Evolutionary conservation across 208 protist genomes (phyloP).

Genomic region (Trypanosoma avium): DNA sequence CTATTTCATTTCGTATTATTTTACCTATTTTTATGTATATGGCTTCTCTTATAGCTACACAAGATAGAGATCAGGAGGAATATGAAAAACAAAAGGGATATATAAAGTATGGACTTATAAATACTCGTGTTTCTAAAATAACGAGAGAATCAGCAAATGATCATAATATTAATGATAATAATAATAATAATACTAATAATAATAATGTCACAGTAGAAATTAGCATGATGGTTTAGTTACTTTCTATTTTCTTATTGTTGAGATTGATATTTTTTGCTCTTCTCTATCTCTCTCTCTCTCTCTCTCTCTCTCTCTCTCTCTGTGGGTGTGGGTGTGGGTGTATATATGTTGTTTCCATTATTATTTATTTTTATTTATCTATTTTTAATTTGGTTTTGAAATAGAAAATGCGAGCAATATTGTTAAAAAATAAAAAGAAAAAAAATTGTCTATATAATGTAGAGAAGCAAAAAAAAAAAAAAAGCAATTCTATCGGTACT

Average conservation of each 20-base stretch:
- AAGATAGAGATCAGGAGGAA: constrained; percentile 51
- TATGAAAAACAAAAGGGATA: constrained; percentile 36
- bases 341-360: constrained; percentile 14
- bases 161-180: background rate
- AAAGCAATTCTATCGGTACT: no score
- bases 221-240: background rate
- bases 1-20: constrained; percentile 16
- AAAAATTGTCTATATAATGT: no score
- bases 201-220: background rate
- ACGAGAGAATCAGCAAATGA: no score
- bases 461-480: no score
- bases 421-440: no score
- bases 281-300: no score
- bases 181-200: background rate
- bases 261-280: background rate
- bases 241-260: background rate
- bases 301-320: no score
- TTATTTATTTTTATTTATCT: constrained; percentile 17
- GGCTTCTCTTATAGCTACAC: constrained; percentile 45
- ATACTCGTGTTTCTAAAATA: background rate
- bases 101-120: constrained; percentile 32
- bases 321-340: background rate
- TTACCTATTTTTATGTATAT: constrained; percentile 44
- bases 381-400: no score
- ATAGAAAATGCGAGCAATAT: no score